Conservation (phyloP, 805 yeast species). For the Hemisphaericaspora nanyangensis region DNA sequence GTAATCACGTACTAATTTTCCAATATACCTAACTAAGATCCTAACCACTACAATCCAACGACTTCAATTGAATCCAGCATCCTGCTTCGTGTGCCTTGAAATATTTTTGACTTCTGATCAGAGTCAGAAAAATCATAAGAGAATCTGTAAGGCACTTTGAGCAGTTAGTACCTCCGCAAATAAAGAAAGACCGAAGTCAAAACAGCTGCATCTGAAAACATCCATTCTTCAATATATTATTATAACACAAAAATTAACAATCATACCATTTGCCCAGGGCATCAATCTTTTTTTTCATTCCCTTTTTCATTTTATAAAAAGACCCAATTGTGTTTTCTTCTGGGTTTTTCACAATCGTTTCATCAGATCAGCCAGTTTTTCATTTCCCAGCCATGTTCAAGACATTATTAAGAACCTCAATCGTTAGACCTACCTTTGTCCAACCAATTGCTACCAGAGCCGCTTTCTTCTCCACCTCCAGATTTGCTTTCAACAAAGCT, state of each 20-base stretch:
- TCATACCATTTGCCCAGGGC: no score
- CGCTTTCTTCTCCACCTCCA: constrained; percentile 7
- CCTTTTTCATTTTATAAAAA: neutral
- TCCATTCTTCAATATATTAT: neutral
- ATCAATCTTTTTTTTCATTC: neutral
- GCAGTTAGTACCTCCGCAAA: neutral
- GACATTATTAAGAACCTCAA: constrained; percentile 7
- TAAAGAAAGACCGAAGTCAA: neutral
- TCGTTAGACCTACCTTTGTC: neutral
- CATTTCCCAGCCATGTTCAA: no score
- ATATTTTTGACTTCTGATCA: no score
- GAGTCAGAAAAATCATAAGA: no score
- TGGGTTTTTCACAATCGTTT: neutral
- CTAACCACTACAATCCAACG: no score
- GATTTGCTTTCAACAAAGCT: constrained; percentile 23
- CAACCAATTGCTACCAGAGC: constrained; percentile 1
- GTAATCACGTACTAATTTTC: no score
- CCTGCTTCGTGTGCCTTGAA: no score
- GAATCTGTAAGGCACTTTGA: no score
- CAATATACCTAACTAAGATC: no score
- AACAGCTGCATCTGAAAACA: neutral
- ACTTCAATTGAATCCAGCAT: no score
- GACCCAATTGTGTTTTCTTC: neutral
- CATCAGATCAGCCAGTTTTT: no score
- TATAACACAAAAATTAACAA: no score